Evolutionary conservation across 2,329 filamentous ascomycete species (phyloP), one percentile per base, ranked within the genome.

Genomic region (Botryotinia narcissicola): DNA sequence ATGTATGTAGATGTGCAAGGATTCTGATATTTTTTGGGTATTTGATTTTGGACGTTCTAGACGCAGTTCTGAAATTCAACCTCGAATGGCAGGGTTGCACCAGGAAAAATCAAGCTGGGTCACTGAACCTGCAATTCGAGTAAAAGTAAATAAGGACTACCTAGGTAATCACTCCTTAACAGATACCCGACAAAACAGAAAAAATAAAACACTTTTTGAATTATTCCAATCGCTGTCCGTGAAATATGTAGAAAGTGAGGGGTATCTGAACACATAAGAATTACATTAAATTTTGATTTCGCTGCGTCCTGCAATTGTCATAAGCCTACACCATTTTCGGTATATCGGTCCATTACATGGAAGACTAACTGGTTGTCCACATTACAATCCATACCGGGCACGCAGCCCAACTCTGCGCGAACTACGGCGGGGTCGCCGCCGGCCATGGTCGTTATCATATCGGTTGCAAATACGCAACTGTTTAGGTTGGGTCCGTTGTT

Each of bases 291-390:
- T 67, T 54, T 54, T 40, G 64, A 40, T 54, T 54, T 67, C 46
- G 35, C 35, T 68, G 18, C 37, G 44, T 51, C 51, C 18, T 32
- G 69, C 42, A 63, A 67, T 66, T 73, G 73, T 73, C 75, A 77
- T 78, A 78, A 75, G 1, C 74, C 75, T 70, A 75, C 72, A 62
- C 66, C 66, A 57, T 51, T 42, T 25, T 78, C 78, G 2, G 81
- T 78, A 75, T 86, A 86, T 67, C 81, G 81, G 74, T 86, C 84
- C 81, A 86, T 84, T 20, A 84, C 80, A 70, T 82, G 80, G 75
- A 84, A 85, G 2, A 84, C 81, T 20, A 82, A 73, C 2, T 81
- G 76, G 75, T 85, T 85, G 69, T 83, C 80, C n/a, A 85, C 83
- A 35, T 83, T 80, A 71, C 83, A 86, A 57, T 85, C 81, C 71